Evolutionary conservation across 169 alveolate genomes (phyloP).

Genomic region (Cryptosporidium bovis): DNA sequence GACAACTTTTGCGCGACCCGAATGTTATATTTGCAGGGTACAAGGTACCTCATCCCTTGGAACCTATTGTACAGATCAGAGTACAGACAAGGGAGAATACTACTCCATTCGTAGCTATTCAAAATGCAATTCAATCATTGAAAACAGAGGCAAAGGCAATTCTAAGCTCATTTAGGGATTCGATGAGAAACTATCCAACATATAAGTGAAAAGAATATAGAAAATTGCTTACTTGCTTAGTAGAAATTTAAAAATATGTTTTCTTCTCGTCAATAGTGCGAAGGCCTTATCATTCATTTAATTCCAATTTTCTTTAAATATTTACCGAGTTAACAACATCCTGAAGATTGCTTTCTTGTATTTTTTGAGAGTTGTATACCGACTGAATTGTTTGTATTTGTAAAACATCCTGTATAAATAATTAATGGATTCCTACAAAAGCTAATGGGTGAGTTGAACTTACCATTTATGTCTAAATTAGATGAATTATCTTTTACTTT

Average conservation of each 20-base stretch:
- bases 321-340: constrained; percentile 30
- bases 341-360: constrained; percentile 28
- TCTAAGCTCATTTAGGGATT: constrained; percentile 52
- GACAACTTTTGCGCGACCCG: constrained; percentile 87
- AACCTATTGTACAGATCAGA: constrained; percentile 80
- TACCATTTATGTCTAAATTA: constrained; percentile 57
- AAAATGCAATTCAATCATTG: constrained; percentile 60
- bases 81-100: constrained; percentile 72
- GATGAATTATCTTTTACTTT: constrained; percentile 60
- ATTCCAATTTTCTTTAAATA: not conserved
- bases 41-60: constrained; percentile 93
- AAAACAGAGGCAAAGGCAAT: constrained; percentile 39
- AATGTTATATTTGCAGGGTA: constrained; percentile 92
- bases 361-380: constrained; percentile 61
- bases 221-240: too few species aligned
- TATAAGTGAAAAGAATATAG: constrained; percentile 18
- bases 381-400: constrained; percentile 13
- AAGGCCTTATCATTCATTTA: not conserved
- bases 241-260: not conserved
- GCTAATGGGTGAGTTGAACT: constrained; percentile 14
- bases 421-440: not conserved
- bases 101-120: constrained; percentile 77
- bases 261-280: not conserved
- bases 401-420: constrained; percentile 47
- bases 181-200: constrained; percentile 72